Conservation (phyloP, 2,329 filamentous ascomycete genomes). For the Fusarium haematococcum region DNA sequence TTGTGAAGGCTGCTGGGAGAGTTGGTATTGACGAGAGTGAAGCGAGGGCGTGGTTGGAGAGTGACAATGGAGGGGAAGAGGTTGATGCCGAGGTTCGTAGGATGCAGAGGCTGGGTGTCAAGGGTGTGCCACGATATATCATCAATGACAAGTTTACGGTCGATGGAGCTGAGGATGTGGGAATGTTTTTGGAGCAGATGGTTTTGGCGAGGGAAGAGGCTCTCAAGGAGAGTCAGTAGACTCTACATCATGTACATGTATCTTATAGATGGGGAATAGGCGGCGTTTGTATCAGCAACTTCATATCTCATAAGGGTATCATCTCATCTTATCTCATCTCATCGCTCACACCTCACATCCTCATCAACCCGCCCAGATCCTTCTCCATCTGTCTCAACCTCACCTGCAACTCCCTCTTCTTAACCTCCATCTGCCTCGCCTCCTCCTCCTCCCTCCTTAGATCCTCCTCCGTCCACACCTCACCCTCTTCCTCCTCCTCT, state of each 20-base stretch:
- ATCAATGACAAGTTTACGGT: slow-evolving; percentile 76
- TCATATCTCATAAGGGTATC: slow-evolving; percentile 36
- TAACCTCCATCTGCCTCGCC: slow-evolving; percentile 65
- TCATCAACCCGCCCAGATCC: slow-evolving; percentile 65
- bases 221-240: background rate
- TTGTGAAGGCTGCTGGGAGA: slow-evolving; percentile 64
- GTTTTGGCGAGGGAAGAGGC: slow-evolving; percentile 57
- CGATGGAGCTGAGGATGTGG: slow-evolving; percentile 77
- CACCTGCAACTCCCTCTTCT: slow-evolving; percentile 67
- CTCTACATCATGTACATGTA: background rate
- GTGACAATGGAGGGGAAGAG: slow-evolving; percentile 65
- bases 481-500: slow-evolving; percentile 60
- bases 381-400: slow-evolving; percentile 66
- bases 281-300: background rate
- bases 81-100: slow-evolving; percentile 68
- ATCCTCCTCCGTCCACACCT: slow-evolving; percentile 75
- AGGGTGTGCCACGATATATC: slow-evolving; percentile 80
- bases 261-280: background rate
- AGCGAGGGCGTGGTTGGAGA: slow-evolving; percentile 65
- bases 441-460: slow-evolving; percentile 76
- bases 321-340: slow-evolving; percentile 3
- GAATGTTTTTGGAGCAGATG: slow-evolving; percentile 75
- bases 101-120: slow-evolving; percentile 64
- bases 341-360: slow-evolving; percentile 55
- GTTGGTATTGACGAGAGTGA: slow-evolving; percentile 66